A percentile compares a stretch with the other conserved stretches of the same genome.
These are phyloP conservation scores for Grosmannia serpens DNA, from an alignment of 2,329 filamentous ascomycete species.

Conservation along the genomic window DNA sequence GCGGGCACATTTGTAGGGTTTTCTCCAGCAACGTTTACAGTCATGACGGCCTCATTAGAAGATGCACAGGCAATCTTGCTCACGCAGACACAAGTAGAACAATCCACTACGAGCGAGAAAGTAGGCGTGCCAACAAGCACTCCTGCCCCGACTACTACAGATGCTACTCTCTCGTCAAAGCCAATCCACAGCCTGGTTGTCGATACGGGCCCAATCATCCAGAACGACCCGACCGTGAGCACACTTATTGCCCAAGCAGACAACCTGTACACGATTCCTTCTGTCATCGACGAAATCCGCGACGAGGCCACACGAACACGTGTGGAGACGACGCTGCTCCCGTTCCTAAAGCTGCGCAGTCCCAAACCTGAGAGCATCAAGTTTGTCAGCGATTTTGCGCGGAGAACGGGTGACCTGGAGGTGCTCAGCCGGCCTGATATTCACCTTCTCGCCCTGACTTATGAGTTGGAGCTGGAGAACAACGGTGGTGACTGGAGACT, in stretches of 20 bases:
- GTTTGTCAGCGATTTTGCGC: slow-evolving; percentile 72
- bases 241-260: slow-evolving; percentile 70
- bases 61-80: neutral
- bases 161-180: slow-evolving; percentile 33
- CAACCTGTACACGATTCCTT: slow-evolving; percentile 69
- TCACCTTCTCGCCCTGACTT: slow-evolving; percentile 77
- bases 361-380: slow-evolving; percentile 69
- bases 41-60: neutral
- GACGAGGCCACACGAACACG: slow-evolving; percentile 71
- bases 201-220: slow-evolving; percentile 86
- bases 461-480: slow-evolving; percentile 86
- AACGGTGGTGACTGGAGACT: slow-evolving; percentile 85
- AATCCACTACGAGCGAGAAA: no score
- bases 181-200: slow-evolving; percentile 74
- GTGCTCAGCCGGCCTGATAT: slow-evolving; percentile 85
- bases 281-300: slow-evolving; percentile 78
- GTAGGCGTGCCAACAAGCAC: neutral
- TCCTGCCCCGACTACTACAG: neutral
- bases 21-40: neutral
- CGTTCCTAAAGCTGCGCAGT: slow-evolving; percentile 68
- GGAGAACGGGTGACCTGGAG: slow-evolving; percentile 76
- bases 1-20: neutral
- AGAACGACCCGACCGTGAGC: slow-evolving; percentile 78
- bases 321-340: slow-evolving; percentile 72
- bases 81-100: neutral